phyloP scores from a whole-genome alignment of 306 rosid species.

The Morella rubra region DNA sequence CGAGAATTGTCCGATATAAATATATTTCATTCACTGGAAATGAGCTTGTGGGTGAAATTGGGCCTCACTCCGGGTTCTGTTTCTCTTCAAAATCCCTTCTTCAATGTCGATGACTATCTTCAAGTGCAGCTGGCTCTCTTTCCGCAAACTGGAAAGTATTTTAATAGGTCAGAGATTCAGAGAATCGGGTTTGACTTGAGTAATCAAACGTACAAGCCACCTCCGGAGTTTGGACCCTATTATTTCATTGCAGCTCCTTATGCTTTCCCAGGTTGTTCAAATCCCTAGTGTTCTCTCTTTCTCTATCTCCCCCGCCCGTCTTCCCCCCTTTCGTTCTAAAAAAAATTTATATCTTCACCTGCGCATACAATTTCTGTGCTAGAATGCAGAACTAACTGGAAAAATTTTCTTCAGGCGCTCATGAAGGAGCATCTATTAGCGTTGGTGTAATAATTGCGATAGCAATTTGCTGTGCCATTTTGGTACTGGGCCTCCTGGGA shows the following conservation, averaged over 20 bases:
- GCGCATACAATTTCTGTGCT: conserved; percentile 6
- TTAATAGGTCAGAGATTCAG: conserved; percentile 68
- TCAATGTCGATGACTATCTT: conserved; percentile 79
- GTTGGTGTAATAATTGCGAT: conserved; percentile 49
- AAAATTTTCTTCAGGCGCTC: conserved; percentile 41
- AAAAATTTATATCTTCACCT: background rate
- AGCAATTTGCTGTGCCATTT: conserved; percentile 50
- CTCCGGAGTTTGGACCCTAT: conserved; percentile 73
- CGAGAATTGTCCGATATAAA: conserved; percentile 59
- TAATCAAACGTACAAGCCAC: conserved; percentile 89
- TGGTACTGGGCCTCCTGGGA: conserved; percentile 66
- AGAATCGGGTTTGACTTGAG: conserved; percentile 80
- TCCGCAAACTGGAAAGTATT: conserved; percentile 59
- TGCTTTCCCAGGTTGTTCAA: conserved; percentile 54
- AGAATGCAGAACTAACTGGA: conserved; percentile 27
- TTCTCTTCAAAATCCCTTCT: conserved; percentile 66
- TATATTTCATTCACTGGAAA: conserved; percentile 64
- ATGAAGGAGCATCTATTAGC: conserved; percentile 46
- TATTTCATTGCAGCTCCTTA: conserved; percentile 71
- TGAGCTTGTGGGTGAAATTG: conserved; percentile 62
- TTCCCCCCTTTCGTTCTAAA: background rate
- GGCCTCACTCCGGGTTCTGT: conserved; percentile 82
- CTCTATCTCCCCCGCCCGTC: background rate
- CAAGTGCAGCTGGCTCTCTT: conserved; percentile 75
- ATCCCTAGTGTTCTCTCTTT: background rate